Evolutionary conservation across 2,329 filamentous ascomycete genomes (phyloP), one percentile per base, ranked within the genome.

Genomic region (Venturia oleaginea): DNA sequence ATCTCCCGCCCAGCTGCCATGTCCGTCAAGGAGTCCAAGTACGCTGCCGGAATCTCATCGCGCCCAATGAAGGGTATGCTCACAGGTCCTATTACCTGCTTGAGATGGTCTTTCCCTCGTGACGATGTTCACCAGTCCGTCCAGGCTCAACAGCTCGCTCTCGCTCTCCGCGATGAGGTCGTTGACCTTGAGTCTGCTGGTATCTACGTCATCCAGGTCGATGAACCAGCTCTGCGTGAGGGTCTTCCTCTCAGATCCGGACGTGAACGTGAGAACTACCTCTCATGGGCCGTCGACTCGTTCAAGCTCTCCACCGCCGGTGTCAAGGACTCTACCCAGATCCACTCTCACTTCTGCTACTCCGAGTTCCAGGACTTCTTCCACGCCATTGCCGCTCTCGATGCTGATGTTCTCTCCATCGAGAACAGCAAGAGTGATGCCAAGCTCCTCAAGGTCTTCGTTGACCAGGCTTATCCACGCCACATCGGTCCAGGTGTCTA

Each of bases 1-100:
- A 93, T 99, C 80, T 97, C 93, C 68, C 93, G 94, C 72, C 94
- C 94, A 70, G 88, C 87, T 71, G 90, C 94, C 71, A 99, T 99
- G 94, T 97, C 94, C 67, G 94, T 99, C 81, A 99, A 99, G 89
- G 94, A 99, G 86, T 96, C 91, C 80, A 96, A 97, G 85, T 99
- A 96, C 81, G 94, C 94, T 71, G 93, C 92, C 68, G 92, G 89
- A 65, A 86, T 97, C 79, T 93, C 92, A 78, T 93, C 90, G 84
- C 97, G 97, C 87, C 92, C 94, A 80, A 97, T 99, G 94, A 99
- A 99, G 91, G 94, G 94, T 79, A 99, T 99, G 94, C 87, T 99
- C 77, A 99, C 94, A 79, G 94, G 94, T 67, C 94, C 94, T 72
- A 95, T 99, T 82, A 99, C 94, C 75, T 99, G 94, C 83, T 84